phyloP scores from a whole-genome alignment of 2,329 filamentous ascomycete species.

The Aspergillus viridinutans region DNA sequence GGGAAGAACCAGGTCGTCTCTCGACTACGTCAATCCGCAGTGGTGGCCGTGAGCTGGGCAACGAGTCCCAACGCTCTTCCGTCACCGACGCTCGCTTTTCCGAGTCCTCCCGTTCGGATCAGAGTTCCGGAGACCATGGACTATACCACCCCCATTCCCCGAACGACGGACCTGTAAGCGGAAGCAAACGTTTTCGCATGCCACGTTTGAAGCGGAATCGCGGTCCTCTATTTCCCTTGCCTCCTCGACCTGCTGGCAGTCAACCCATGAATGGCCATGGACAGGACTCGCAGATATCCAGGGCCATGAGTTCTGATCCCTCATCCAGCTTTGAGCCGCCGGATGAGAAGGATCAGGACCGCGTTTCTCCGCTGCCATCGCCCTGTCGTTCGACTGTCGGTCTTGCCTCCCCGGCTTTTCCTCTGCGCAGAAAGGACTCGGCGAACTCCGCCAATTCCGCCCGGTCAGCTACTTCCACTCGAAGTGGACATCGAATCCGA shows the following conservation, averaged over 20 bases:
- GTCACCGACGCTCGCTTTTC: constrained; percentile 65
- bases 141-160: constrained; percentile 58
- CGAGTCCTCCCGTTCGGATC: constrained; percentile 87
- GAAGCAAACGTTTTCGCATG: constrained; percentile 75
- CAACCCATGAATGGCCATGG: constrained; percentile 11
- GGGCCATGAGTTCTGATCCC: constrained; percentile 18
- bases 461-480: constrained; percentile 50
- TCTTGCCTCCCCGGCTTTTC: constrained; percentile 43
- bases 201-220: constrained; percentile 72
- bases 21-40: constrained; percentile 44
- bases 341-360: constrained; percentile 27
- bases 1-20: constrained; percentile 58
- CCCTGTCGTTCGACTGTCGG: constrained; percentile 52
- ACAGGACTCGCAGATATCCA: constrained; percentile 13
- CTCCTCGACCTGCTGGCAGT: constrained; percentile 57
- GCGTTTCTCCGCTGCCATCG: constrained; percentile 43
- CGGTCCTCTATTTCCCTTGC: constrained; percentile 80
- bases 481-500: constrained; percentile 50
- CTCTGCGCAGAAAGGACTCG: constrained; percentile 57
- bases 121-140: constrained; percentile 66
- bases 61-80: constrained; percentile 58
- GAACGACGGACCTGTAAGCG: constrained; percentile 60
- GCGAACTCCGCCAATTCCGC: constrained; percentile 63
- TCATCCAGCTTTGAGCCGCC: constrained; percentile 21
- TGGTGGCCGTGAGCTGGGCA: constrained; percentile 56